Evolutionary conservation across 139 green algal genomes (phyloP).

Genomic region (Chlorella vulgaris): DNA sequence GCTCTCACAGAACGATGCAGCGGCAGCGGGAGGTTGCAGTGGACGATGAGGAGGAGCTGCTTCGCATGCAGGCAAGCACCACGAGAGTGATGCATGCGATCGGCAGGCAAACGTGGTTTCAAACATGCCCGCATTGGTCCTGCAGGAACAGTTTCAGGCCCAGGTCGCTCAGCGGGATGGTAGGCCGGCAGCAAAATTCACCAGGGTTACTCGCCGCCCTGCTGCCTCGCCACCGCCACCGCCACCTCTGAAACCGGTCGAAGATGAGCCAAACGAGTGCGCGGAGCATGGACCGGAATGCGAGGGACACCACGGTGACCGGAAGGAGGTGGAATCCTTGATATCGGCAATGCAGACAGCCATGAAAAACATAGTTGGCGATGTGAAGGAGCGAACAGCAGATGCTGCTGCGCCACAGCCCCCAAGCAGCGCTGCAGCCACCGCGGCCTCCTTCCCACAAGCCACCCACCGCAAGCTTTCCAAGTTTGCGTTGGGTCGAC

Average conservation of each 20-base stretch:
- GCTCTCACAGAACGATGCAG: neutral
- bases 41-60: slow-evolving; percentile 25
- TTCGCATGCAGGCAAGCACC: slow-evolving; percentile 8
- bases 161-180: neutral
- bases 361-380: slow-evolving; percentile 31
- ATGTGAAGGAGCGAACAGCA: slow-evolving; percentile 36
- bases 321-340: neutral
- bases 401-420: neutral
- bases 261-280: neutral
- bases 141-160: slow-evolving; percentile 11
- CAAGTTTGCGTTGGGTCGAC: slow-evolving; percentile 44
- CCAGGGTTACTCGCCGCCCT: neutral
- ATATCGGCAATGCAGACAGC: slow-evolving; percentile 21
- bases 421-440: neutral
- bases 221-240: neutral
- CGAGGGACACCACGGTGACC: neutral
- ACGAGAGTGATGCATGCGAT: too few relatives aligned
- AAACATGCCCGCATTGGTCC: neutral
- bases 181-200: slow-evolving; percentile 19
- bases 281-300: neutral
- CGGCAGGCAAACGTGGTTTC: too few relatives aligned
- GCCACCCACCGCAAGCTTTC: slow-evolving; percentile 48
- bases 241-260: neutral
- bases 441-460: slow-evolving; percentile 37
- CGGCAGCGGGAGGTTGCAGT: slow-evolving; percentile 13